Conservation (phyloP, 2,329 filamentous ascomycete species). For the Pseudogymnoascus sp. region DNA sequence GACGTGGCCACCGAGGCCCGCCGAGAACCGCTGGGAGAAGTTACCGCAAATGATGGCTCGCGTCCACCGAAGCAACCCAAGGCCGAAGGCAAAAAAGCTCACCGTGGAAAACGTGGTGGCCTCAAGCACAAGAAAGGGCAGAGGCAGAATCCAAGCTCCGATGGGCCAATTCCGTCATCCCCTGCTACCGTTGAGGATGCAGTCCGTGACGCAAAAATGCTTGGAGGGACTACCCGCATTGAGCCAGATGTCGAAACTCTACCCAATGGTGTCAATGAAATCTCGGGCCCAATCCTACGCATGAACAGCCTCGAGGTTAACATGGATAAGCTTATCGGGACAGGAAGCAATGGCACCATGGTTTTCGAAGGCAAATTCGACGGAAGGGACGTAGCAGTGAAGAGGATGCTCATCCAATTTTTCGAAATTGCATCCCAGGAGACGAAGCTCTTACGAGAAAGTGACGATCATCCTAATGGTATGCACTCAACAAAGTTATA, state of each 20-base stretch:
- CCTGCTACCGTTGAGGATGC: slow-evolving; percentile 49
- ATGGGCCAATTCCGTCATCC: slow-evolving; percentile 32
- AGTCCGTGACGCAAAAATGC: slow-evolving; percentile 50
- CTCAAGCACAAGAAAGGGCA: slow-evolving; percentile 52
- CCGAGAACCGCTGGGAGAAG: not conserved
- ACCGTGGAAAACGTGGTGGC: slow-evolving; percentile 64
- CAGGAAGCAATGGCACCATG: slow-evolving; percentile 93
- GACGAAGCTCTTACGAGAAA: slow-evolving; percentile 81
- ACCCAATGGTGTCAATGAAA: slow-evolving; percentile 49
- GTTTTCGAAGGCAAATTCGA: slow-evolving; percentile 95
- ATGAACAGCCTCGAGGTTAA: slow-evolving; percentile 59
- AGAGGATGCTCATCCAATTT: slow-evolving; percentile 92
- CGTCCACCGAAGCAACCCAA: slow-evolving; percentile 5
- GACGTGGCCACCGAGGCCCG: not conserved
- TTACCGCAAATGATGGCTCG: not conserved
- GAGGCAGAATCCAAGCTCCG: slow-evolving; percentile 39
- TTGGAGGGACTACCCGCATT: slow-evolving; percentile 43
- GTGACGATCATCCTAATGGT: slow-evolving; percentile 88
- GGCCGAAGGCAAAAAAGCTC: slow-evolving; percentile 57
- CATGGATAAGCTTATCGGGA: slow-evolving; percentile 55
- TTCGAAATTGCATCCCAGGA: slow-evolving; percentile 94
- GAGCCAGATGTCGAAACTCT: slow-evolving; percentile 56
- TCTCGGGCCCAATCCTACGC: slow-evolving; percentile 50
- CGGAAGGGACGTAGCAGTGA: slow-evolving; percentile 86
- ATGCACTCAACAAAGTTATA: slow-evolving; percentile 20